Percentiles rank a stretch among this genome's conserved stretches.
Evolutionary conservation across 2,329 filamentous ascomycete species (phyloP).

Genomic region (Stagonosporopsis cucurbitacearum): DNA sequence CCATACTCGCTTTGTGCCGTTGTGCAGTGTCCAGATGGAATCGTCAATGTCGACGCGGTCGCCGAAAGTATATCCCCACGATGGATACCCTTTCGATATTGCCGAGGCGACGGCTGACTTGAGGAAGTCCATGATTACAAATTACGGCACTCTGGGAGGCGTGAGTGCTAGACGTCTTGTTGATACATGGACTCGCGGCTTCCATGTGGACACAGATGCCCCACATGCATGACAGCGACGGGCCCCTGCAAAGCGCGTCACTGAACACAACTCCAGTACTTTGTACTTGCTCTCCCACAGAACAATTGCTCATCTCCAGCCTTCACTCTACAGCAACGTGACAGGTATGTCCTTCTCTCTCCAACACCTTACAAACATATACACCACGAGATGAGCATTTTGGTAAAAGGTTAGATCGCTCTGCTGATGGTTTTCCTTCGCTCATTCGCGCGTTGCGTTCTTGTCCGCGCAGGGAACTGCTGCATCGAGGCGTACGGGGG

Average conservation of each 20-base stretch:
- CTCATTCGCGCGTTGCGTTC: not conserved
- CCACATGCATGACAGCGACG: slow-evolving; percentile 18
- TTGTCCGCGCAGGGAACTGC: slow-evolving; percentile 6
- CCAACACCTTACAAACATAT: not conserved
- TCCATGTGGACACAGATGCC: slow-evolving; percentile 27
- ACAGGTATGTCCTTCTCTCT: not conserved
- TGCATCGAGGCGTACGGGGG: slow-evolving; percentile 7
- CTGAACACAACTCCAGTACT: not conserved
- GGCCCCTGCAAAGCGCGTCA: slow-evolving; percentile 21
- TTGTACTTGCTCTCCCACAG: not conserved
- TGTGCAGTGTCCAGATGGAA: slow-evolving; percentile 95
- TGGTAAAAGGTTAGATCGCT: slow-evolving; percentile 47
- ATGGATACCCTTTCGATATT: slow-evolving; percentile 84
- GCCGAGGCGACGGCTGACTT: slow-evolving; percentile 97
- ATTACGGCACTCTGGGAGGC: not conserved
- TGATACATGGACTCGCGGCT: slow-evolving; percentile 11
- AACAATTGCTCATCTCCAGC: not conserved
- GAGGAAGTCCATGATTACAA: slow-evolving; percentile 84
- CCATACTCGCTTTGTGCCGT: slow-evolving; percentile 85
- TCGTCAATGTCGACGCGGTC: slow-evolving; percentile 91
- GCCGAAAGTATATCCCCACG: slow-evolving; percentile 91
- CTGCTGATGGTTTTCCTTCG: slow-evolving; percentile 32
- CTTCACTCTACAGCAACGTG: no score
- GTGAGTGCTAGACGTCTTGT: slow-evolving; percentile 3
- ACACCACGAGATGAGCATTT: slow-evolving; percentile 31